Evolutionary conservation across 192 early-diverging fungal species (phyloP), one percentile per base, ranked within the genome.

Genomic region (Podila clonocystis): DNA sequence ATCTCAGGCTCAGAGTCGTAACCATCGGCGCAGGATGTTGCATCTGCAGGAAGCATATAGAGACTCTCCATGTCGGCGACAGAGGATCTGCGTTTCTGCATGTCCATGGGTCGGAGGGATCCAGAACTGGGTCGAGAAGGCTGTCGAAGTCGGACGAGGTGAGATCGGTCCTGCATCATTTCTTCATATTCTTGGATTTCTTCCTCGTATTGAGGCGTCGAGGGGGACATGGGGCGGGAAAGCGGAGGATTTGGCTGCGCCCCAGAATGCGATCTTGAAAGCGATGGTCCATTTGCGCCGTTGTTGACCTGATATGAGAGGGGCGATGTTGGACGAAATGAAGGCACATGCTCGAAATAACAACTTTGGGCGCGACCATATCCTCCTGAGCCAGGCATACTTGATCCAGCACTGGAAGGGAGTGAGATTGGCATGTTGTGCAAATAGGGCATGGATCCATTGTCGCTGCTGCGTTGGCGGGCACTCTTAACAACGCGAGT

Each of bases 1-100:
- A 55, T 65, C n/a, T 80, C 77, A 9, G 77, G 77, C n/a, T 80
- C 77, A n/a, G 77, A 80, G 9, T 80, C 77, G 36, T 80, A 80
- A 31, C 77, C 70, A 8, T 80, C 77, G 2, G 30, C 41, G 12
- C 34, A 30, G 19, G 62, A 38, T 20, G 29, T 61, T 2, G 61
- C n/a, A 4, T 78, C 68, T 11, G 62, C 34, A 20, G 77, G 50
- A 2, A 65, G 20, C 38, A 48, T 58, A 49, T 80, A 80, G 1
- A 72, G 66, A n/a, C 62, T 68, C 7, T 80, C 77, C 70, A 80
- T 72, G 36, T 80, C 77, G 5, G 70, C 63, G 9, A 80, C 71
- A 0, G 77, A 77, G 0, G 63, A 72, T 30, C 77, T 59, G 52
- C 77, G 50, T 3, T 70, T 70, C 22, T 17, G 22, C 24, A 72